These are phyloP conservation scores for Lycium ferocissimum DNA, from an alignment of 257 asterid species.

Conservation along the genomic window DNA sequence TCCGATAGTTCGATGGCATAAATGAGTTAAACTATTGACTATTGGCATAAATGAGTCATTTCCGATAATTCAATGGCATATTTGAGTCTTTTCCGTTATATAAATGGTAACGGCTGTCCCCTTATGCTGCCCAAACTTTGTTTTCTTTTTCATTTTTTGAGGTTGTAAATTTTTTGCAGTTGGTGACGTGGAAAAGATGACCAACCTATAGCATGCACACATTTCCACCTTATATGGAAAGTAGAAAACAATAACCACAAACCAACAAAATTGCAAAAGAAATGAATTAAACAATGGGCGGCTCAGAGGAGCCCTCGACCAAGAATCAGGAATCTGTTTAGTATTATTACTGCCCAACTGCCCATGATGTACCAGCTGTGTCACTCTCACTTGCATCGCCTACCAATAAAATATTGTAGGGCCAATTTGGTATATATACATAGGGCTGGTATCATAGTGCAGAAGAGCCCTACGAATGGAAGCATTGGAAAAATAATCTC, in stretches of 20 bases:
- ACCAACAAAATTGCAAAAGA: not conserved
- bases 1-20: too few relatives aligned
- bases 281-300: not conserved
- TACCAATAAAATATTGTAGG: not conserved
- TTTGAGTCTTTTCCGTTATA: too few relatives aligned
- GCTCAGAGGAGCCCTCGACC: slow-evolving; percentile 6
- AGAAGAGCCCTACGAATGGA: too few relatives aligned
- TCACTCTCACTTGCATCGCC: not conserved
- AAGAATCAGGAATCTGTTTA: slow-evolving; percentile 9
- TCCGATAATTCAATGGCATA: too few relatives aligned
- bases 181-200: slow-evolving; percentile 22
- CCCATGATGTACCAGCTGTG: not conserved
- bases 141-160: not conserved
- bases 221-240: slow-evolving; percentile 24
- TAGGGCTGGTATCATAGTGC: too few relatives aligned
- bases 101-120: not conserved
- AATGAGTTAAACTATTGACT: too few relatives aligned
- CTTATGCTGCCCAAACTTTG: not conserved
- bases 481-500: not conserved
- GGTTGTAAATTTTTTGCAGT: not conserved
- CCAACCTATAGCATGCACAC: slow-evolving; percentile 21
- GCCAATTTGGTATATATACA: too few relatives aligned
- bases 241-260: not conserved
- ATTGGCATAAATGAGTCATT: too few relatives aligned
- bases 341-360: not conserved